Evolutionary conservation across 345 rosid species (phyloP), one percentile per base, ranked within the genome.

Genomic region (Firmiana major): DNA sequence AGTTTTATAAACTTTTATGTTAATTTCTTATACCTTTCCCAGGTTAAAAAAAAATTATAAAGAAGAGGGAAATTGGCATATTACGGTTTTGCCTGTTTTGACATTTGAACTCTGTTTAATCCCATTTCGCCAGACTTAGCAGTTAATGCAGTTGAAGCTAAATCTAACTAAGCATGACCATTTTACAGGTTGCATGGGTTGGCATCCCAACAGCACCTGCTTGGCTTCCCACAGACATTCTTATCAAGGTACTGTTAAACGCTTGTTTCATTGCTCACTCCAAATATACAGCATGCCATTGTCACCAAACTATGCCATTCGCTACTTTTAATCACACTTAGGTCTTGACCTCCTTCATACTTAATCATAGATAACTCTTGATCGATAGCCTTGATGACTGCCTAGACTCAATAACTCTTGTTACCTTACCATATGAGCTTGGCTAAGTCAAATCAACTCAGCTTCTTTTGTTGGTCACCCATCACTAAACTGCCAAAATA

Each of bases 141-240:
- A 4, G 55, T 28, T 17, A 17, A 7, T 3, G 0, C 24, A 51
- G 3, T 51, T 13, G 2, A 58, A 26, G 67, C 24, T 40, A 43
- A 55, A 43, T 16, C 9, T 43, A 43, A 42, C 40, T 9, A 40
- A 40, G 36, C 40, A 38, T 76, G 24, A n/a, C 16, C 12, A 3
- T 73, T 57, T 68, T 10, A 28, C 83, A 94, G 98, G 84, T 93
- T 82, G 86, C 94, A 40, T 94, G 97, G 98, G 97, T 93, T 31
- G 98, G 98, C 34, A 80, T 94, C 51, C 98, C 98, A 1, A 94
- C 98, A 10, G 94, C 98, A 71, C 97, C 98, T 0, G 97, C 98
- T 69, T 94, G 98, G 98, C 87, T 94, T 76, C 98, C 98, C 8
- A 91, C 97, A 17, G 90, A 94, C 38, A 93, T 94, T 97, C 92